Evolutionary conservation across 2,329 filamentous ascomycete genomes (phyloP), one percentile per base, ranked within the genome.

Genomic region (Diaporthe eres): DNA sequence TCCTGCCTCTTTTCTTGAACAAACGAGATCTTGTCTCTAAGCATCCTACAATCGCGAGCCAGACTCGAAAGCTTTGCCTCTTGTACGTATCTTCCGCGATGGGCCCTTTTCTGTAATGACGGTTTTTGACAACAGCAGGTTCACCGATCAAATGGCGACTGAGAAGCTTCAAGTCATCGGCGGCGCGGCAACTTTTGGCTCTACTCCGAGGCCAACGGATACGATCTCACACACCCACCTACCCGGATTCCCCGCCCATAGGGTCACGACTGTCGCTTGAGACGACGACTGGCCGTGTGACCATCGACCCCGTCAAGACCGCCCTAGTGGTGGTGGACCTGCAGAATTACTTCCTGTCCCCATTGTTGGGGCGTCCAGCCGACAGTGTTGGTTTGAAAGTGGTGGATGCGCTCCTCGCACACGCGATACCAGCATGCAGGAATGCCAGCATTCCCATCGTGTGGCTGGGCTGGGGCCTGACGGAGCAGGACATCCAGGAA

Each of bases 311-410:
- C 3, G 12, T 31, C 25, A 74, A 74, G 73, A 71, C 75, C 17
- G 77, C 75, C 2, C 77, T 77, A 3, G 72, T 78, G 15, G 71
- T 77, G 0, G 39, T 78, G 31, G 75, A 78, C 60, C 71, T 77
- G 47, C 65, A 76, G 44, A 78, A 78, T 37, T 76, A 76, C 51
- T 77, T 77, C 61, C 75, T 77, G 8, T 75, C 77, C 25, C 71
- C 73, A 17, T 17, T 34, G n/a, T 42, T 78, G 34, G 70, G 76
- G 10, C 75, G 75, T 17, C 72, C 72, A 28, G 34, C 49, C 9
- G 73, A 70, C 28, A 42, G 60, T 3, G 63, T 44, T 10, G 77
- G 77, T 7, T 34, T 60, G 39, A 65, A 34, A n/a, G 75, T 76
- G 51, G 73, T 71, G 19, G 51, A 72, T 4, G 22, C 42, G 15